Evolutionary conservation across 2,329 filamentous ascomycete species (phyloP).

Genomic region (Diaporthe citriasiana): DNA sequence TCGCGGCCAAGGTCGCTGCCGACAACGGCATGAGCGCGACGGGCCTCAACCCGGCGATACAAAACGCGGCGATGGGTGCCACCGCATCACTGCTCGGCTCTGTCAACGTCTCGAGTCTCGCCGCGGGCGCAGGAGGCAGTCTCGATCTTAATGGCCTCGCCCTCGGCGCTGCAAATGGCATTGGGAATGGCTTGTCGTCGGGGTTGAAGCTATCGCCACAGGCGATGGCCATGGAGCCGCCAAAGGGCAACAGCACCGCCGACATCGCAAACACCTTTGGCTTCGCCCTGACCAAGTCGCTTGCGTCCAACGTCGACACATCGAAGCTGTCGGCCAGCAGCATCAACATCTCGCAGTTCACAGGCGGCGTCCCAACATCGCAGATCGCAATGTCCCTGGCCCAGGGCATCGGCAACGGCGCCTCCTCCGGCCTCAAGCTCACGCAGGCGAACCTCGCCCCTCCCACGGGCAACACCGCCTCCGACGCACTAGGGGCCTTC

Average conservation of each 20-base stretch:
- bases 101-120: conserved; percentile 44
- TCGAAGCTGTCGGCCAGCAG: not conserved
- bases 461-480: conserved; percentile 27
- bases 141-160: conserved; percentile 22
- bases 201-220: conserved; percentile 40
- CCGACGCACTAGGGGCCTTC: conserved; percentile 33
- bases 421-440: conserved; percentile 42
- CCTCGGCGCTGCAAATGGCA: conserved; percentile 30
- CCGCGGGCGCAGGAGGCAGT: conserved; percentile 28
- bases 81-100: conserved; percentile 48
- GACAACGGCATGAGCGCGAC: conserved; percentile 50
- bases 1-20: conserved; percentile 44
- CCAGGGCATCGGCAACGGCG: conserved; percentile 43
- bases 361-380: not conserved
- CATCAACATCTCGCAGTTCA: conserved; percentile 12
- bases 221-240: conserved; percentile 22
- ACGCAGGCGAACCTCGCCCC: conserved; percentile 20
- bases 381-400: conserved; percentile 27
- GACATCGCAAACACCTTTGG: conserved; percentile 48
- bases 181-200: conserved; percentile 43
- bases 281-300: conserved; percentile 48
- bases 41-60: conserved; percentile 50
- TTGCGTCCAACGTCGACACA: conserved; percentile 45
- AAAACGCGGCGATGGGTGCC: conserved; percentile 50
- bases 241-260: conserved; percentile 27